Evolutionary conservation across 371 early-diverging fungal species (phyloP), one percentile per base, ranked within the genome.

Genomic region (Zopfochytrium polystomum): DNA sequence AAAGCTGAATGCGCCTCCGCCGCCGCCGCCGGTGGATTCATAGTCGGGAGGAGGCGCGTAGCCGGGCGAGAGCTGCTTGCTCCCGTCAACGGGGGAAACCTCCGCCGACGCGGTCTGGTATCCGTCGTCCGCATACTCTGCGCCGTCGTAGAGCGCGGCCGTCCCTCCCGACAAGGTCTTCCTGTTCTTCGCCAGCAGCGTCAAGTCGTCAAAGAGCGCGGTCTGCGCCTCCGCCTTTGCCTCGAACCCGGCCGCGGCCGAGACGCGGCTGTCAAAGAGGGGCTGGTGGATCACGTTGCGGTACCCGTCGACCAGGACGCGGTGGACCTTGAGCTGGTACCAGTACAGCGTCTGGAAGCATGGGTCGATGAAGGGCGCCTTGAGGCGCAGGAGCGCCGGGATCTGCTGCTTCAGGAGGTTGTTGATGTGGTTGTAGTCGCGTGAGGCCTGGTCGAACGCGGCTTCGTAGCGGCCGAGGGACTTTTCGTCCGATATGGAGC

Each of bases 341-440:
- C 74, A 75, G 61, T 84, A 92, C 43, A 90, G 78, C 15, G 81
- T 71, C 50, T 85, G 76, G 70, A 89, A 85, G 58, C 90, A 84
- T 9, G 90, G 90, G 34, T 87, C 86, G 44, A 90, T 83, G 63
- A 90, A 81, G 38, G 77, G 26, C 65, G 66, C 46, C 70, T 74
- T 60, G 76, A 78, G 52, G 70, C 72, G 59, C 79, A 85, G 74
- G 30, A 90, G 85, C 9, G 67, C 62, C 3, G 92, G 90, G 2
- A 92, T 67, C 52, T 92, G 81, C 31, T 79, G 72, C 49, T 85
- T 86, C 44, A 90, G 63, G 46, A 82, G 65, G 43, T 83, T 79
- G 65, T 90, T 88, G 52, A 88, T 65, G 55, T 82, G 77, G 30
- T 86, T 81, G 65, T 85, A 92, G 45, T 89, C 90, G 58, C 86